These are phyloP conservation scores for Paecilomyces dactylethromorphus DNA, from an alignment of 2,329 filamentous ascomycete genomes.

Conservation along the genomic window DNA sequence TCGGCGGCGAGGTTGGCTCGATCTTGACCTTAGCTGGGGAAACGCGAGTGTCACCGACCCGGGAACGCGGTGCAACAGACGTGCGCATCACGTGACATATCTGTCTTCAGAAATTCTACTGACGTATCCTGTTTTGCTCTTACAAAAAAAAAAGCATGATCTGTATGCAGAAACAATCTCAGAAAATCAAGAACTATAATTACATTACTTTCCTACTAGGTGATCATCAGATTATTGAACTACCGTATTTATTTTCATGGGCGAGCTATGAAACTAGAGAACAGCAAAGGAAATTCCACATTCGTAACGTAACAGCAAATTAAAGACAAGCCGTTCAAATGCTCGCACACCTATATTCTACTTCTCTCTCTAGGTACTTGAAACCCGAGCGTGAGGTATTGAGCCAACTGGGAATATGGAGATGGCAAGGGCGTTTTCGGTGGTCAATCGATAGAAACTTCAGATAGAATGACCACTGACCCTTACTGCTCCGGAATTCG, in stretches of 20 bases:
- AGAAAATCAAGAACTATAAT: too few relatives aligned
- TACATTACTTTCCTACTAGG: neutral
- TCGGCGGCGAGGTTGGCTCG: conserved; percentile 6
- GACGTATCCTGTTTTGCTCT: too few relatives aligned
- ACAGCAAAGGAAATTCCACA: conserved; percentile 14
- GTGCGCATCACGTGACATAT: conserved; percentile 8
- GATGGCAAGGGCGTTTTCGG: neutral
- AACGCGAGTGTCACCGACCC: conserved; percentile 16
- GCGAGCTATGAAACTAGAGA: conserved; percentile 21
- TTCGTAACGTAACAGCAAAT: conserved; percentile 21
- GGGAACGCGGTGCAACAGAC: neutral
- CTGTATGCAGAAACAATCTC: too few relatives aligned
- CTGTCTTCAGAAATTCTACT: neutral
- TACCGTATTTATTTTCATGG: conserved; percentile 25
- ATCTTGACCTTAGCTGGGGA: conserved; percentile 5
- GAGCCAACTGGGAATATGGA: neutral
- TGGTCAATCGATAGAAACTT: neutral
- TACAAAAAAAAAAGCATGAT: too few relatives aligned
- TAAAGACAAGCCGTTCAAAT: conserved; percentile 21
- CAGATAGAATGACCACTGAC: neutral
- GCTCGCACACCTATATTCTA: conserved; percentile 23
- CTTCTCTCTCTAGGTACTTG: conserved; percentile 19
- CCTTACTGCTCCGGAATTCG: neutral
- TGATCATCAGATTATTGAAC: conserved; percentile 4
- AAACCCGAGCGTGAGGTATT: conserved; percentile 4